These are phyloP conservation scores for Globisporangium spinosum DNA, from an alignment of 352 stramenopile genomes.

Conservation along the genomic window DNA sequence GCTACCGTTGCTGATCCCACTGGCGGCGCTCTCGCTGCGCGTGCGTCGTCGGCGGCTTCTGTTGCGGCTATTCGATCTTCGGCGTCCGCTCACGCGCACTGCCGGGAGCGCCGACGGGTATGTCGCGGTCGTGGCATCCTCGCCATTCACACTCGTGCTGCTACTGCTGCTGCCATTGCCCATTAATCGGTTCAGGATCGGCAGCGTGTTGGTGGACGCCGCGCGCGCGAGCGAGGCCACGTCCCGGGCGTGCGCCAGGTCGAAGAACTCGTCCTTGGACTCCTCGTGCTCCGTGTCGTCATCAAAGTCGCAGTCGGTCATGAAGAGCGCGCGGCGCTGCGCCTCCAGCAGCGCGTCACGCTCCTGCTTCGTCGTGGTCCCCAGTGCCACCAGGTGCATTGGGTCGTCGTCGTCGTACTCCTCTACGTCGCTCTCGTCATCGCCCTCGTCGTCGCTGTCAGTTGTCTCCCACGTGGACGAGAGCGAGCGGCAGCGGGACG, in stretches of 20 bases:
- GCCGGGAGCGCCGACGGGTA: conserved; percentile 16
- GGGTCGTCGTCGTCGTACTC: conserved; percentile 30
- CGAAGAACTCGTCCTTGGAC: conserved; percentile 14
- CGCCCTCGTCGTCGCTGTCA: conserved; percentile 37
- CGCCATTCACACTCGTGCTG: background rate
- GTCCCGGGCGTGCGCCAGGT: conserved; percentile 9
- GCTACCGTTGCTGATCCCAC: conserved; percentile 11
- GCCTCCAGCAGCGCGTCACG: background rate
- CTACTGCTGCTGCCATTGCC: background rate
- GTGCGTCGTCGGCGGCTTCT: conserved; percentile 26
- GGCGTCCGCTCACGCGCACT: conserved; percentile 22
- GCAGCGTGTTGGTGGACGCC: conserved; percentile 14
- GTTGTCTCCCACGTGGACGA: conserved; percentile 65
- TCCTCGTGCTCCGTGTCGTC: conserved; percentile 38
- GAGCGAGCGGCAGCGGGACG: conserved; percentile 42
- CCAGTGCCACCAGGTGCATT: background rate
- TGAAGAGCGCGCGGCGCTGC: conserved; percentile 10
- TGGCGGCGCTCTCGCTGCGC: conserved; percentile 34
- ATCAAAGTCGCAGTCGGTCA: conserved; percentile 28
- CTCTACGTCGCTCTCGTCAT: conserved; percentile 22
- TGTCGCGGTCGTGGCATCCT: conserved; percentile 12
- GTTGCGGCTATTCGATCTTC: conserved; percentile 31
- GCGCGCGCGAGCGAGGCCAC: conserved; percentile 15
- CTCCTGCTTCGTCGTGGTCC: background rate
- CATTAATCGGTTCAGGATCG: conserved; percentile 9